Evolutionary conservation across 106 monocot species (phyloP).

Genomic region (Dioscorea zingiberensis): DNA sequence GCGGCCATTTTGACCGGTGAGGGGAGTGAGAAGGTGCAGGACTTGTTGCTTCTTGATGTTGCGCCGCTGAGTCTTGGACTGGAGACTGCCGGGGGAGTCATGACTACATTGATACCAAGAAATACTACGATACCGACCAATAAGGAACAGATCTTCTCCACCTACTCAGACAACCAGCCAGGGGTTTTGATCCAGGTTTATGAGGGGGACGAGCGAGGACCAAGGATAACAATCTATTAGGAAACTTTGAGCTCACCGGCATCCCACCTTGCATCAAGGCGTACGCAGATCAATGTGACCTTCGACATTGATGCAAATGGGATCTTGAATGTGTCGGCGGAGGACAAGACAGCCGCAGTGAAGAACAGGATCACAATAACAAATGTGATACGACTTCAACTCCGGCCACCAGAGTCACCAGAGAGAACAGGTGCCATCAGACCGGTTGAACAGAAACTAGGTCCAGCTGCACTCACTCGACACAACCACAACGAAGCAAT

Average conservation of each 20-base stretch:
- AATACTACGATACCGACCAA: conserved; percentile 49
- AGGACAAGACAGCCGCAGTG: neutral
- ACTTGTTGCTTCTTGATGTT: conserved; percentile 31
- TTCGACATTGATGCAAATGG: neutral
- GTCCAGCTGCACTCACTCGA: too few relatives aligned
- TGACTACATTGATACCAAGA: conserved; percentile 30
- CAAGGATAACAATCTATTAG: neutral
- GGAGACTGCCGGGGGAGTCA: conserved; percentile 25
- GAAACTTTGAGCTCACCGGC: neutral
- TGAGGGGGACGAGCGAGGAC: neutral
- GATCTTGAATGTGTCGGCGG: neutral
- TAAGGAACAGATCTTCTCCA: conserved; percentile 23
- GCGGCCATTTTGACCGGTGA: conserved; percentile 32
- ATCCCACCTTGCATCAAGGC: neutral
- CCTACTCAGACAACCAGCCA: neutral
- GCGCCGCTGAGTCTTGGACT: conserved; percentile 37
- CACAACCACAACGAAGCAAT: too few relatives aligned
- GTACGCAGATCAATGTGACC: conserved; percentile 1
- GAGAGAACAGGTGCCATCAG: too few relatives aligned
- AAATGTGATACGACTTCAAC: too few relatives aligned
- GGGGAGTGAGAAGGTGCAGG: conserved; percentile 28
- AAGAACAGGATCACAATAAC: conserved; percentile 2
- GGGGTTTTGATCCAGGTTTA: neutral
- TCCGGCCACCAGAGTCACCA: too few relatives aligned
- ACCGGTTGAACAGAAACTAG: too few relatives aligned